A percentile compares a stretch with the other conserved stretches of the same genome.
These are phyloP conservation scores for Suhomyces yuchorum DNA, from an alignment of 1,139 yeast species.

Conservation along the genomic window DNA sequence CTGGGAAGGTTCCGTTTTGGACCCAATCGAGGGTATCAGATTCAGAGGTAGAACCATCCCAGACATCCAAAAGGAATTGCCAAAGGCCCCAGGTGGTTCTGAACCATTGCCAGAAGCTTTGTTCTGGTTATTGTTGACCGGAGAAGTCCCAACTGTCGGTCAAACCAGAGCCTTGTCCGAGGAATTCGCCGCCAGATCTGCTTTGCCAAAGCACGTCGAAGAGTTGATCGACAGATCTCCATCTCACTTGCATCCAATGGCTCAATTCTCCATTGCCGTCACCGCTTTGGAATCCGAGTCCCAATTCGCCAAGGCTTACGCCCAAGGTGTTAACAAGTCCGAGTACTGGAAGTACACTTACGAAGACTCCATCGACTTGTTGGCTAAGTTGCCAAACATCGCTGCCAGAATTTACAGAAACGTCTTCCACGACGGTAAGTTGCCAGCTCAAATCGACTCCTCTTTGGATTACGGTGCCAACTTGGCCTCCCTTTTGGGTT, in stretches of 20 bases:
- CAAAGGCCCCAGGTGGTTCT: slow-evolving; percentile 85
- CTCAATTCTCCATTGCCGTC: slow-evolving; percentile 91
- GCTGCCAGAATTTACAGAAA: slow-evolving; percentile 95
- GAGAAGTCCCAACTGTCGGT: slow-evolving; percentile 78
- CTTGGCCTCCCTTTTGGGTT: slow-evolving; percentile 83
- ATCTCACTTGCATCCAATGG: slow-evolving; percentile 92
- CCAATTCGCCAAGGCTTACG: slow-evolving; percentile 88
- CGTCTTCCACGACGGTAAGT: slow-evolving; percentile 82
- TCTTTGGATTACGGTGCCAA: slow-evolving; percentile 90
- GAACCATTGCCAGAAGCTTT: slow-evolving; percentile 92
- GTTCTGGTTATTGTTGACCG: slow-evolving; percentile 90
- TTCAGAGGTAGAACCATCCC: slow-evolving; percentile 98
- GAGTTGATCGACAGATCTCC: slow-evolving; percentile 84
- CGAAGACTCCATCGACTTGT: slow-evolving; percentile 85
- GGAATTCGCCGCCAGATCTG: slow-evolving; percentile 84
- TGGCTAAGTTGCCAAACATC: slow-evolving; percentile 89
- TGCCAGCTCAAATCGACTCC: slow-evolving; percentile 64
- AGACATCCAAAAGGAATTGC: slow-evolving; percentile 88
- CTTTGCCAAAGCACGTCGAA: slow-evolving; percentile 82
- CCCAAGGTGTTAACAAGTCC: slow-evolving; percentile 80
- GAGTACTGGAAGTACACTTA: slow-evolving; percentile 92
- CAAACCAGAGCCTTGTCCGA: slow-evolving; percentile 76
- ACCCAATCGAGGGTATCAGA: slow-evolving; percentile 97
- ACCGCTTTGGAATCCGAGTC: slow-evolving; percentile 91
- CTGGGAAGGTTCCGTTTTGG: slow-evolving; percentile 99